Conservation (phyloP, 305 asterid genomes). For the Fraxinus xanthoxyloides region DNA sequence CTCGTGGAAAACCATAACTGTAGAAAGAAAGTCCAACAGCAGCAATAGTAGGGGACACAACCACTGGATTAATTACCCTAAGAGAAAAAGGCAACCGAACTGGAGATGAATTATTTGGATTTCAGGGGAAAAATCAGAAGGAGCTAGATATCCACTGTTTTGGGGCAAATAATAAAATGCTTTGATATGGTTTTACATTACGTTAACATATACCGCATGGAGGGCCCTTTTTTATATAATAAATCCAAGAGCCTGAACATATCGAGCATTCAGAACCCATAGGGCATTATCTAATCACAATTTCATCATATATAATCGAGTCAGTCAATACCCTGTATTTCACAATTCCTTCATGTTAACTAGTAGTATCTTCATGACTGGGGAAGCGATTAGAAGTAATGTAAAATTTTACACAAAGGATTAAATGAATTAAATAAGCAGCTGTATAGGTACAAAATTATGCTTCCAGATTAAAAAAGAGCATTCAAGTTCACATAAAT, state of each 20-base stretch:
- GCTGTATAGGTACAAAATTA: neutral
- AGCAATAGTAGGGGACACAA: constrained; percentile 91
- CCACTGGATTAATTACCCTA: constrained; percentile 97
- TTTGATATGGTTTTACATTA: neutral
- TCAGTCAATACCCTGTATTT: neutral
- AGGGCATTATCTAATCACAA: neutral
- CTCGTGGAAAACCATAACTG: constrained; percentile 88
- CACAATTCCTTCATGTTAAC: neutral
- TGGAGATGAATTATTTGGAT: constrained; percentile 7
- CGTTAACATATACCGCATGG: neutral
- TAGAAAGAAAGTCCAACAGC: constrained; percentile 98
- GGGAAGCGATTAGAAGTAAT: neutral
- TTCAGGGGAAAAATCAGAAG: neutral
- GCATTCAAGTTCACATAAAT: neutral
- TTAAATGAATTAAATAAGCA: neutral
- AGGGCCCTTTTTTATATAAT: neutral
- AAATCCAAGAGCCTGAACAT: neutral
- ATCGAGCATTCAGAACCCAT: neutral
- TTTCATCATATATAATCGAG: neutral
- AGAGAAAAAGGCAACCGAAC: constrained; percentile 20
- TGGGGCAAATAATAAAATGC: neutral
- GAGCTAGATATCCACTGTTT: neutral
- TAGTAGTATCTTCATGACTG: neutral
- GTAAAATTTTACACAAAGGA: neutral
- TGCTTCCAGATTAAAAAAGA: neutral